A percentile compares a stretch with the other conserved stretches of the same genome.
Conservation (phyloP, 148 eudicot species). For the Fallopia convolvulus region DNA sequence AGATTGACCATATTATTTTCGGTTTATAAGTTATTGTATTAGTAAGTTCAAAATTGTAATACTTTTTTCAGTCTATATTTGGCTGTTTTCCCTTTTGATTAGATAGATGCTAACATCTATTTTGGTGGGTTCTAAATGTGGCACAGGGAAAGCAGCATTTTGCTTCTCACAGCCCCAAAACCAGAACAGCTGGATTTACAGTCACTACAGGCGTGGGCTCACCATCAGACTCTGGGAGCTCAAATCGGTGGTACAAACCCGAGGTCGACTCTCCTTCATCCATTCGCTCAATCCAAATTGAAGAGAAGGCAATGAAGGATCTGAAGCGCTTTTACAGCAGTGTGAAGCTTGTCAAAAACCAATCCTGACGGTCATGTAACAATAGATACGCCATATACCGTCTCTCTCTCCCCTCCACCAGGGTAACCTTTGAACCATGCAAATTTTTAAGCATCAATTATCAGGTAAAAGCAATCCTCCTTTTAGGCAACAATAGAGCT, state of each 20-base stretch:
- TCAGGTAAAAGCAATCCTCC: not conserved
- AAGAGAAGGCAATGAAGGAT: constrained; percentile 94
- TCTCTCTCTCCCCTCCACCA: not conserved
- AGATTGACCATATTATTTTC: too few species aligned
- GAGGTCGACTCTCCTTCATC: constrained; percentile 76
- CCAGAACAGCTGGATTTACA: constrained; percentile 73
- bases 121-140: not conserved
- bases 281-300: constrained; percentile 85
- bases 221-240: constrained; percentile 60
- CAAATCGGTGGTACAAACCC: constrained; percentile 85
- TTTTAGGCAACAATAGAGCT: not conserved
- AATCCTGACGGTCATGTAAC: not conserved
- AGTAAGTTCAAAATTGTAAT: too few species aligned
- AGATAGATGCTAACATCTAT: not conserved
- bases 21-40: too few species aligned
- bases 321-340: constrained; percentile 82
- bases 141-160: constrained; percentile 49
- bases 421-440: not conserved
- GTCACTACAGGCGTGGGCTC: constrained; percentile 61
- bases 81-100: too few species aligned
- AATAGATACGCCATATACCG: not conserved
- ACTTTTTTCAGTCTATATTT: too few species aligned
- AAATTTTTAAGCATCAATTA: not conserved
- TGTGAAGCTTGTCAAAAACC: constrained; percentile 75
- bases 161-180: constrained; percentile 71